Conservation (phyloP, 1,139 yeast species). For the Ogataea hybrid region DNA sequence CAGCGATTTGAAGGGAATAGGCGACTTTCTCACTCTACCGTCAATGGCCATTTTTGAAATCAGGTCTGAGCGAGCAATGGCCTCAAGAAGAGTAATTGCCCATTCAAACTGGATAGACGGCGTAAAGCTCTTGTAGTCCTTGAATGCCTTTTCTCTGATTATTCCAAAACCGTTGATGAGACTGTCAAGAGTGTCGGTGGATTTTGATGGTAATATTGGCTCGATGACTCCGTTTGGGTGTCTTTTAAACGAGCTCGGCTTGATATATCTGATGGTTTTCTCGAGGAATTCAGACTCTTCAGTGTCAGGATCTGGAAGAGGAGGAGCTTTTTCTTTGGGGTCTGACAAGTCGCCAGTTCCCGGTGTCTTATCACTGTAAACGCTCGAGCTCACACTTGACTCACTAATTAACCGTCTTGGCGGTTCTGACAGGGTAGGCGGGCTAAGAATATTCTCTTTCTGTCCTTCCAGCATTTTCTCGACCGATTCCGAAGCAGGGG, state of each 20-base stretch:
- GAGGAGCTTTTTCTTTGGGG: not conserved
- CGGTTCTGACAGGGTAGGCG: slow-evolving; percentile 2
- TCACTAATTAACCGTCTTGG: slow-evolving; percentile 14
- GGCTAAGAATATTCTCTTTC: not conserved
- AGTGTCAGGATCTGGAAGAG: slow-evolving; percentile 4
- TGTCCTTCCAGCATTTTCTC: slow-evolving; percentile 6
- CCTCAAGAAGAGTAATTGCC: slow-evolving; percentile 48
- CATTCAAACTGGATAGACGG: slow-evolving; percentile 47
- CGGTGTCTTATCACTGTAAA: slow-evolving; percentile 15
- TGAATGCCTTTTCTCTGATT: slow-evolving; percentile 32
- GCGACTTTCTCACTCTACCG: slow-evolving; percentile 37
- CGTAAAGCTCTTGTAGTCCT: slow-evolving; percentile 37
- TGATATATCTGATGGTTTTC: slow-evolving; percentile 18
- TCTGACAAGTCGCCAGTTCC: not conserved
- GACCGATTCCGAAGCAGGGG: slow-evolving; percentile 18
- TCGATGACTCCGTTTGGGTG: slow-evolving; percentile 28
- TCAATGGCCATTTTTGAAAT: slow-evolving; percentile 43
- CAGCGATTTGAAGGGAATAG: slow-evolving; percentile 43
- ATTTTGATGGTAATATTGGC: slow-evolving; percentile 32
- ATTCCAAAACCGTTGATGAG: slow-evolving; percentile 28
- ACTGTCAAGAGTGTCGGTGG: slow-evolving; percentile 26
- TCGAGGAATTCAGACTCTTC: slow-evolving; percentile 1
- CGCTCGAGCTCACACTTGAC: slow-evolving; percentile 16
- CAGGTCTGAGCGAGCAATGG: slow-evolving; percentile 39
- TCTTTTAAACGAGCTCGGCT: slow-evolving; percentile 20